These are phyloP conservation scores for Mimosa bimucronata DNA, from an alignment of 306 rosid species.

Conservation along the genomic window DNA sequence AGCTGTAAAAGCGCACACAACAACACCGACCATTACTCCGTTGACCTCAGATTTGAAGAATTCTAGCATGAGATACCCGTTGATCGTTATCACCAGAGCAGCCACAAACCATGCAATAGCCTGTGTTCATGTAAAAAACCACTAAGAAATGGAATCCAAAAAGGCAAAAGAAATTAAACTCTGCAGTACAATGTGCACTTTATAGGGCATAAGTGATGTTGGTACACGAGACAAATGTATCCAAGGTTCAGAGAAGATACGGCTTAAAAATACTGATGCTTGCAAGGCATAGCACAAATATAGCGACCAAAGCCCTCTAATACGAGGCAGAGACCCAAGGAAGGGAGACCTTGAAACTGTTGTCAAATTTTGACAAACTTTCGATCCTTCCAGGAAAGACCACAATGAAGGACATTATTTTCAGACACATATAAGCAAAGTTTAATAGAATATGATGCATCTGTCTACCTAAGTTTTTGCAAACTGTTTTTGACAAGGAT, in stretches of 20 bases:
- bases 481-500: neutral
- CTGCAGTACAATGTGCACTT: neutral
- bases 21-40: slow-evolving; percentile 47
- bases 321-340: neutral
- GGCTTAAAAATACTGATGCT: slow-evolving; percentile 8
- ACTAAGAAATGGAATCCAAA: slow-evolving; percentile 5
- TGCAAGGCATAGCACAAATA: slow-evolving; percentile 20
- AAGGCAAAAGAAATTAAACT: slow-evolving; percentile 25
- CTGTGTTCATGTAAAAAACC: slow-evolving; percentile 48
- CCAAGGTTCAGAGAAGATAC: slow-evolving; percentile 5
- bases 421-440: slow-evolving; percentile 10
- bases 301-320: slow-evolving; percentile 26
- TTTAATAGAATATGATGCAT: neutral
- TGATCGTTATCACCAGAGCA: slow-evolving; percentile 83
- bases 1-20: slow-evolving; percentile 51
- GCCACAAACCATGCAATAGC: slow-evolving; percentile 87
- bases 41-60: slow-evolving; percentile 78
- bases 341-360: neutral
- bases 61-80: slow-evolving; percentile 83
- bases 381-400: slow-evolving; percentile 3
- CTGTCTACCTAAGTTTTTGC: slow-evolving; percentile 8
- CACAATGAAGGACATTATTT: neutral
- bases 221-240: neutral
- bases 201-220: slow-evolving; percentile 3
- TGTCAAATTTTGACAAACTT: neutral